Conservation (phyloP, 2,329 filamentous ascomycete genomes). For the Thielaviopsis cerberus region DNA sequence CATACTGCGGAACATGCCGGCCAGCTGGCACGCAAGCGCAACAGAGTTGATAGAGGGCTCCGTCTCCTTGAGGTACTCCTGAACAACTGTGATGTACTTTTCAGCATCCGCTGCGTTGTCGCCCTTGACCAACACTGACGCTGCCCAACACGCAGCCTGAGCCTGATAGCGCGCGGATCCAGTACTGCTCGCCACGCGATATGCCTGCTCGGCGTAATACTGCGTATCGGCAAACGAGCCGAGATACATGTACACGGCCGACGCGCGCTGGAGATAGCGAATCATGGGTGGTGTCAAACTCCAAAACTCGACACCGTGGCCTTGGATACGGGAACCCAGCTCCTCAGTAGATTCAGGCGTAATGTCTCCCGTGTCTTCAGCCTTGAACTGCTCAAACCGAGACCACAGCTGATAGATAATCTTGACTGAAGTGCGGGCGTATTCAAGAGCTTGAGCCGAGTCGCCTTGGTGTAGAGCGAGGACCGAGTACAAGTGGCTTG, state of each 20-base stretch:
- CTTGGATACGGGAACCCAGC: slow-evolving; percentile 10
- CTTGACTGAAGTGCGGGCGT: slow-evolving; percentile 39
- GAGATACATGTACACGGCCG: slow-evolving; percentile 60
- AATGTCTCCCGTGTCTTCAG: slow-evolving; percentile 17
- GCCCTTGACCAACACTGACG: slow-evolving; percentile 36
- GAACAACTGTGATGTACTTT: slow-evolving; percentile 7
- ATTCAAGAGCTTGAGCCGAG: slow-evolving; percentile 36
- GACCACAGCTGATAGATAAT: slow-evolving; percentile 37
- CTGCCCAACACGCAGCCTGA: slow-evolving; percentile 35
- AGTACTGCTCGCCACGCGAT: slow-evolving; percentile 55
- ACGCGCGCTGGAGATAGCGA: slow-evolving; percentile 52
- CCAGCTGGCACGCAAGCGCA: slow-evolving; percentile 33
- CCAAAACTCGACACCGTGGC: slow-evolving; percentile 53
- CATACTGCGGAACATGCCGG: slow-evolving; percentile 34
- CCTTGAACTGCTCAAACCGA: slow-evolving; percentile 24
- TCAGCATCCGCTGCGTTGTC: slow-evolving; percentile 18
- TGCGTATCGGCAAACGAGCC: slow-evolving; percentile 77
- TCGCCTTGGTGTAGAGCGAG: slow-evolving; percentile 45
- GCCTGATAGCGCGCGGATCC: slow-evolving; percentile 40
- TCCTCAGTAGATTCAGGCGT: slow-evolving; percentile 12
- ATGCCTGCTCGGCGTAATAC: slow-evolving; percentile 71
- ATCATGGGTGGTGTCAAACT: slow-evolving; percentile 56
- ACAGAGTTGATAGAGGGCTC: slow-evolving; percentile 11
- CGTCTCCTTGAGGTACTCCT: not conserved
- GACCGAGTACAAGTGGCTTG: slow-evolving; percentile 40